Percentiles rank a stretch among this genome's conserved stretches.
These are phyloP conservation scores for Orbilia brochopaga DNA, from an alignment of 2,329 filamentous ascomycete genomes.

Conservation along the genomic window DNA sequence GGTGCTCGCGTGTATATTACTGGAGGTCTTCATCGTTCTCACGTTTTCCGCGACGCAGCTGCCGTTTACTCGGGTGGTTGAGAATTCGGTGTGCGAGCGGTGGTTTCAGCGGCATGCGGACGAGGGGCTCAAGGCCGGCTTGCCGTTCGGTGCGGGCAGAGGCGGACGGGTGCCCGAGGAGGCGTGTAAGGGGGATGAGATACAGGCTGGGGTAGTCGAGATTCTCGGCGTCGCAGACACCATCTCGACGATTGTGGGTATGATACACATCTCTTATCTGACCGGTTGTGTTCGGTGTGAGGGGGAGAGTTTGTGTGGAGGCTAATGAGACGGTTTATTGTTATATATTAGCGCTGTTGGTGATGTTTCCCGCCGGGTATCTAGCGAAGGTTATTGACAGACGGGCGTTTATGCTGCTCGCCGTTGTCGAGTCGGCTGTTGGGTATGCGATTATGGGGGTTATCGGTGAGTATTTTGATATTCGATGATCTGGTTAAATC, in stretches of 20 bases:
- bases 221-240: constrained; percentile 47
- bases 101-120: constrained; percentile 27
- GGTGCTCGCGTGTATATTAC: constrained; percentile 30
- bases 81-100: constrained; percentile 47
- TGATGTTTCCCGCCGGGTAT: constrained; percentile 47
- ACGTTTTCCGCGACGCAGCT: constrained; percentile 39
- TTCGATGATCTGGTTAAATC: too few species aligned
- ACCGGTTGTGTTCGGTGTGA: too few species aligned
- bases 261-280: constrained; percentile 3
- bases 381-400: constrained; percentile 40
- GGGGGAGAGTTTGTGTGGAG: too few species aligned
- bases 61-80: constrained; percentile 37
- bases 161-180: constrained; percentile 24
- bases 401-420: constrained; percentile 31
- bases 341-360: constrained; percentile 22
- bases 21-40: constrained; percentile 42
- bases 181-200: constrained; percentile 47
- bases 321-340: too few species aligned
- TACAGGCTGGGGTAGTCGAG: constrained; percentile 45
- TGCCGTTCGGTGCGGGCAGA: constrained; percentile 5
- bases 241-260: constrained; percentile 40
- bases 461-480: constrained; percentile 33
- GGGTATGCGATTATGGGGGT: constrained; percentile 27
- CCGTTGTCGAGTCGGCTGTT: constrained; percentile 31
- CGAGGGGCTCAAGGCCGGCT: constrained; percentile 14